Percentiles rank a stretch among this genome's conserved stretches.
Conservation (phyloP, 2,329 filamentous ascomycete species). For the Chaetomium sp. region DNA sequence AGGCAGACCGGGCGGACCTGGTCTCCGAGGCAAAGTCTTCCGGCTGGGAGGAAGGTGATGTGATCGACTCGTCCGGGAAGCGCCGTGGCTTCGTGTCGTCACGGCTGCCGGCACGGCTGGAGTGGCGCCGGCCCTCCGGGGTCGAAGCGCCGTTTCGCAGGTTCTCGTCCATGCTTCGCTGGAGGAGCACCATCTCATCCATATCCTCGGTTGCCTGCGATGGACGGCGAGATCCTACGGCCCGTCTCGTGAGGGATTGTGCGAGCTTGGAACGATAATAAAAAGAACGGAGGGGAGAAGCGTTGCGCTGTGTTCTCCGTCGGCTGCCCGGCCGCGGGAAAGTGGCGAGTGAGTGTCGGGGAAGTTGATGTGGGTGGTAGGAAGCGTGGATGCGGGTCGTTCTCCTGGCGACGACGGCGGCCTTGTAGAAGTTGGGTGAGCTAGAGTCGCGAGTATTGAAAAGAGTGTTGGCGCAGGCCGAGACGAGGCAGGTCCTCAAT, state of each 20-base stretch:
- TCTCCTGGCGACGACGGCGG: conserved; percentile 39
- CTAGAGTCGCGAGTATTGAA: conserved; percentile 36
- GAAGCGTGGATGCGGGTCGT: conserved; percentile 30
- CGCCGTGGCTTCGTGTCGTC: conserved; percentile 24
- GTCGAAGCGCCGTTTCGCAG: conserved; percentile 15
- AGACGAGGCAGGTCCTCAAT: conserved; percentile 41
- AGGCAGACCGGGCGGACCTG: conserved; percentile 46
- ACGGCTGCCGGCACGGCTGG: conserved; percentile 10
- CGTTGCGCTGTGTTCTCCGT: conserved; percentile 22
- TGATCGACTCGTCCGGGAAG: conserved; percentile 32
- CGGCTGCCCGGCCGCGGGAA: conserved; percentile 20
- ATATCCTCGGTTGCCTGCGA: conserved; percentile 10
- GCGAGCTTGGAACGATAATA: neutral
- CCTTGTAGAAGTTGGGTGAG: conserved; percentile 36
- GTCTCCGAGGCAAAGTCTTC: conserved; percentile 35
- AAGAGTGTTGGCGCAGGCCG: conserved; percentile 40
- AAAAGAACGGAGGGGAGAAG: conserved; percentile 15
- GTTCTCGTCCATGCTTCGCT: conserved; percentile 23
- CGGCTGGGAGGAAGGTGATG: conserved; percentile 27
- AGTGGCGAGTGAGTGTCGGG: conserved; percentile 14
- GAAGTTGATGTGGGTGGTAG: conserved; percentile 24
- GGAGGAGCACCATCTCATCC: conserved; percentile 20
- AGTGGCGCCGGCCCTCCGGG: conserved; percentile 11
- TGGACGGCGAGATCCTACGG: conserved; percentile 3
- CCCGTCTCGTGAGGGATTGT: conserved; percentile 1